A percentile compares a stretch with the other conserved stretches of the same genome.
These are phyloP conservation scores for Monosporascus sp. DNA, from an alignment of 2,329 filamentous ascomycete species.

Conservation along the genomic window DNA sequence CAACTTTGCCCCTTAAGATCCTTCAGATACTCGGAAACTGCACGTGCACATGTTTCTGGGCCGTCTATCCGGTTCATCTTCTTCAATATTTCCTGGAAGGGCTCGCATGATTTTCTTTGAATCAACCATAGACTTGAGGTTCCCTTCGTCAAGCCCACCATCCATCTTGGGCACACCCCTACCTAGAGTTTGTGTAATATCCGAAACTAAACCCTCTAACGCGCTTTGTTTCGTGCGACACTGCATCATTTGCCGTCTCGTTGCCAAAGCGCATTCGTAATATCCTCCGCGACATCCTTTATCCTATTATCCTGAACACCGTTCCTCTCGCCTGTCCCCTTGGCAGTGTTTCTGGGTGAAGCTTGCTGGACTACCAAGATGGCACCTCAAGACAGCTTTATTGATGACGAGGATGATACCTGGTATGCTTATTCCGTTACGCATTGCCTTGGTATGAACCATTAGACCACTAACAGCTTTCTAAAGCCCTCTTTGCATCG, in stretches of 20 bases:
- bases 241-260: not conserved
- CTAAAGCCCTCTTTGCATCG: conserved; percentile 87
- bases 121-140: not conserved
- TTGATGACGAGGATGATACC: conserved; percentile 67
- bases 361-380: conserved; percentile 34
- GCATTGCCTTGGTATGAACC: conserved; percentile 3
- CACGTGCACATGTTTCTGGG: not conserved
- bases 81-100: not conserved
- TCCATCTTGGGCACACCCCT: too few species aligned
- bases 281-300: not conserved
- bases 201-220: not conserved
- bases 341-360: not conserved
- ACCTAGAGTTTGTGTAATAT: not conserved
- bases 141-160: too few species aligned
- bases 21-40: not conserved
- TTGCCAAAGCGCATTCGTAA: not conserved
- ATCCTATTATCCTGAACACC: not conserved
- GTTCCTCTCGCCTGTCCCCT: not conserved
- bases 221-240: not conserved
- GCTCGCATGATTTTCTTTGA: not conserved
- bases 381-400: conserved; percentile 66
- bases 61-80: not conserved
- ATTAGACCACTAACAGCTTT: conserved; percentile 18
- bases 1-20: not conserved
- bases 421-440: conserved; percentile 46